These are phyloP conservation scores for Trifolium repens DNA, from an alignment of 306 rosid genomes.

Conservation along the genomic window DNA sequence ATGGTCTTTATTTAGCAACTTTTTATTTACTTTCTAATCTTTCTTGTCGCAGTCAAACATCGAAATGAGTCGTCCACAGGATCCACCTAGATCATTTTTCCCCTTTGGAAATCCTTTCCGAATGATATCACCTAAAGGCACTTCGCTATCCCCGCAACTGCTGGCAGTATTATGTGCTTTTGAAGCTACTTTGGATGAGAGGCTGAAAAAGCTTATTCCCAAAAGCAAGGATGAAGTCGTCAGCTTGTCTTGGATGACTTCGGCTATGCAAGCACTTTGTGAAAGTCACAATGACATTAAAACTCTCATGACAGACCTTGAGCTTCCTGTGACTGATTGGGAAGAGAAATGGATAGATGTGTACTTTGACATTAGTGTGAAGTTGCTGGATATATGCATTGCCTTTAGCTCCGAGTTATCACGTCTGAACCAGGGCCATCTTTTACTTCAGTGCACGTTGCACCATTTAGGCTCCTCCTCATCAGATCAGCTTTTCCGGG, in stretches of 20 bases:
- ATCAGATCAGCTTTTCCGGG: conserved; percentile 56
- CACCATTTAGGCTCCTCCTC: conserved; percentile 69
- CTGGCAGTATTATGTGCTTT: conserved; percentile 53
- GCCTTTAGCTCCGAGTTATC: conserved; percentile 89
- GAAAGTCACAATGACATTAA: conserved; percentile 73
- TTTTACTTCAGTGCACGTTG: conserved; percentile 68
- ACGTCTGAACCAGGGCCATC: conserved; percentile 82
- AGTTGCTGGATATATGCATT: conserved; percentile 81
- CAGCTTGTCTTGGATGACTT: conserved; percentile 82
- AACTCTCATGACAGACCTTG: conserved; percentile 65
- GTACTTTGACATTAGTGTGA: conserved; percentile 86
- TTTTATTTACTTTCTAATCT: conserved; percentile 14
- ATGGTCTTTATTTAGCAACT: conserved; percentile 19
- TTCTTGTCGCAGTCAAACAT: conserved; percentile 47
- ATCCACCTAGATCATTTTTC: conserved; percentile 73
- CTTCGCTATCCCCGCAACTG: conserved; percentile 60
- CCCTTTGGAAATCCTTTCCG: conserved; percentile 89
- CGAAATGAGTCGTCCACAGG: conserved; percentile 82
- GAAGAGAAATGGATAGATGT: conserved; percentile 93
- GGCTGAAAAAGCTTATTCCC: conserved; percentile 72
- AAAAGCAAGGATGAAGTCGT: conserved; percentile 64
- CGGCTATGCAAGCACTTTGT: conserved; percentile 68
- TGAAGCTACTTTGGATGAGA: conserved; percentile 74
- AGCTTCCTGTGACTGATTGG: conserved; percentile 77
- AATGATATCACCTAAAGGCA: conserved; percentile 61